A percentile compares a stretch with the other conserved stretches of the same genome.
Conservation (phyloP, 371 early-diverging fungal genomes). For the Batrachochytrium dendrobatidis region DNA sequence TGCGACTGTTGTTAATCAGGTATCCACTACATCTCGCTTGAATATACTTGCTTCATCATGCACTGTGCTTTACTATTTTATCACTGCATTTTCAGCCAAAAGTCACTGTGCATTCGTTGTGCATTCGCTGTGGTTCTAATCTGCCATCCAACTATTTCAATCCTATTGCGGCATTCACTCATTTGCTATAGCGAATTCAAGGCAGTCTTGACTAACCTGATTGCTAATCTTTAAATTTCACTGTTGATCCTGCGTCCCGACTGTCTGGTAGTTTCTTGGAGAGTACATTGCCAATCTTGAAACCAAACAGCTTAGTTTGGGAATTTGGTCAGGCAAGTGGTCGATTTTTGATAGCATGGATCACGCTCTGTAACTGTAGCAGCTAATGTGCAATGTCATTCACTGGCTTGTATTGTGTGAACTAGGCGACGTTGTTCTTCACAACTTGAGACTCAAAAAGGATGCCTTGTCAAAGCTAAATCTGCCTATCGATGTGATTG, state of each 20-base stretch:
- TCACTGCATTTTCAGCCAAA: no score
- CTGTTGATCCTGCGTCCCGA: no score
- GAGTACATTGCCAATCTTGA: conserved; percentile 94
- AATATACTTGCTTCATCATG: background rate
- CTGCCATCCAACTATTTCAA: no score
- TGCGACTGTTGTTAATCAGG: conserved; percentile 75
- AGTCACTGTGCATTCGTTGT: no score
- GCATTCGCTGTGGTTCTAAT: background rate
- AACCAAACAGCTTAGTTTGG: conserved; percentile 89
- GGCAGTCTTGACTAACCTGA: no score
- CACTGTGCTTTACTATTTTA: background rate
- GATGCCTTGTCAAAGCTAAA: conserved; percentile 91
- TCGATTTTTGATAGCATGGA: no score
- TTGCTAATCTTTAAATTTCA: no score
- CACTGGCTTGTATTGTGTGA: background rate
- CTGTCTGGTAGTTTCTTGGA: conserved; percentile 61
- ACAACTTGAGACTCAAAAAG: conserved; percentile 76
- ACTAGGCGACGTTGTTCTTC: conserved; percentile 88
- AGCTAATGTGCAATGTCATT: background rate
- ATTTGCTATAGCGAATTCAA: no score
- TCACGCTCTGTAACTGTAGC: background rate
- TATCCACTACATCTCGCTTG: background rate
- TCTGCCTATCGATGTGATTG: conserved; percentile 86
- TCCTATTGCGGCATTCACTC: no score
- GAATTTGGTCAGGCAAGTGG: conserved; percentile 92